Conservation (phyloP, 1,139 yeast species). For the Zygosaccharomyces sapae region DNA sequence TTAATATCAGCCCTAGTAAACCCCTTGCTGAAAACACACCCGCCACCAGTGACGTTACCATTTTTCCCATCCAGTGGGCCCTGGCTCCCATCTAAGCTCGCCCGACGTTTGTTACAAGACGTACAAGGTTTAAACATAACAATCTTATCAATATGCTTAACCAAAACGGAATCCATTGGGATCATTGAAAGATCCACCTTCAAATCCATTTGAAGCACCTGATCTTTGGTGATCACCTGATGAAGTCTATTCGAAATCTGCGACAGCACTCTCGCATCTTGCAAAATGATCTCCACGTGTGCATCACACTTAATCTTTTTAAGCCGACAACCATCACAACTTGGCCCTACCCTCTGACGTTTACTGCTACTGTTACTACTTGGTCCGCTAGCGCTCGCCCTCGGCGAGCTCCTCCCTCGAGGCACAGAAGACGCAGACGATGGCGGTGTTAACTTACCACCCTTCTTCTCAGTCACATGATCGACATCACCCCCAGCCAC, state of each 20-base stretch:
- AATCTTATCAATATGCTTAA: slow-evolving; percentile 34
- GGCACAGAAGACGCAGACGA: slow-evolving; percentile 1
- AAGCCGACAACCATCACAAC: slow-evolving; percentile 66
- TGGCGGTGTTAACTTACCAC: background rate
- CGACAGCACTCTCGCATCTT: slow-evolving; percentile 22
- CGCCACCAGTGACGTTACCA: slow-evolving; percentile 8
- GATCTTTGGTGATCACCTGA: slow-evolving; percentile 19
- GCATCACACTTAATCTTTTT: slow-evolving; percentile 76
- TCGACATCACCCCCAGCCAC: background rate
- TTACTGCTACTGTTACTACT: slow-evolving; percentile 21
- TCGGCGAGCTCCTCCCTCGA: background rate
- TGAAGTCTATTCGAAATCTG: slow-evolving; percentile 20
- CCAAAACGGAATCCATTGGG: slow-evolving; percentile 10
- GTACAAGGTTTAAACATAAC: slow-evolving; percentile 31
- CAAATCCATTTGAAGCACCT: slow-evolving; percentile 7
- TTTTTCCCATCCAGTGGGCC: slow-evolving; percentile 4
- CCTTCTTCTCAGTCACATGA: slow-evolving; percentile 7
- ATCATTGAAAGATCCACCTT: slow-evolving; percentile 2
- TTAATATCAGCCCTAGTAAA: slow-evolving; percentile 33
- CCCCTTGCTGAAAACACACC: slow-evolving; percentile 32
- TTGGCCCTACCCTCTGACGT: slow-evolving; percentile 70
- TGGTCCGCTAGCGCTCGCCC: background rate
- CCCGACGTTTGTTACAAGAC: slow-evolving; percentile 26
- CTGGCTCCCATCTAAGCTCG: slow-evolving; percentile 5
- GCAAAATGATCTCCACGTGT: slow-evolving; percentile 41